These are phyloP conservation scores for Mortierella polycephala DNA, from an alignment of 371 early-diverging fungal genomes.

Conservation along the genomic window DNA sequence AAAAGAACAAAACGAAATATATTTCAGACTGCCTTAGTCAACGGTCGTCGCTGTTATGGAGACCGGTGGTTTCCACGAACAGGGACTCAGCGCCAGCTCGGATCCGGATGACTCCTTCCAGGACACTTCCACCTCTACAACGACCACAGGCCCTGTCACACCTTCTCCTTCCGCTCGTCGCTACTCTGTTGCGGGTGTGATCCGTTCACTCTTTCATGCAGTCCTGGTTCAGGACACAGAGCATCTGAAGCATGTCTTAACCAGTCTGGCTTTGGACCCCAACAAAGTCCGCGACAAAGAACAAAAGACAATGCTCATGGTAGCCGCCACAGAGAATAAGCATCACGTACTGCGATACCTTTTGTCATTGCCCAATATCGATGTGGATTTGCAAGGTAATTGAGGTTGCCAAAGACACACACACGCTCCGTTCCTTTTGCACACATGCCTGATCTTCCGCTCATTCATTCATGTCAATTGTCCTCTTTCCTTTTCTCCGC, in stretches of 20 bases:
- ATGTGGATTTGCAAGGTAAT: constrained; percentile 37
- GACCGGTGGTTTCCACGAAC: constrained; percentile 30
- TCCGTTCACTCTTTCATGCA: constrained; percentile 52
- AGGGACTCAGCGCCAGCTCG: constrained; percentile 5
- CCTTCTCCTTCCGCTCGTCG: constrained; percentile 22
- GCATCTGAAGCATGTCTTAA: constrained; percentile 45
- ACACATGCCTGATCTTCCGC: neutral
- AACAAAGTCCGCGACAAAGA: constrained; percentile 38
- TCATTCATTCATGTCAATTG: neutral
- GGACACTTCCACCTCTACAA: constrained; percentile 36
- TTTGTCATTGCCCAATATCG: constrained; percentile 27
- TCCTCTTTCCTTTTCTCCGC: constrained; percentile 4
- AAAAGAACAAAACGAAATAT: neutral
- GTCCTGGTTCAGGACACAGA: constrained; percentile 51
- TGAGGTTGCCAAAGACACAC: neutral
- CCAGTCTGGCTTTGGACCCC: constrained; percentile 35
- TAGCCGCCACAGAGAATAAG: constrained; percentile 52
- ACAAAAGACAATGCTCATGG: constrained; percentile 53
- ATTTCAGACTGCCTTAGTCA: constrained; percentile 12
- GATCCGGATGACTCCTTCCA: constrained; percentile 30
- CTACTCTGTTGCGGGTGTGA: constrained; percentile 42
- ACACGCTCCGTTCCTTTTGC: neutral
- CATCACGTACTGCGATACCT: constrained; percentile 46
- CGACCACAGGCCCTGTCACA: constrained; percentile 11
- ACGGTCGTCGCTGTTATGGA: constrained; percentile 28